Conservation (phyloP, 2,329 filamentous ascomycete species). For the Pestalotiopsis sp. region DNA sequence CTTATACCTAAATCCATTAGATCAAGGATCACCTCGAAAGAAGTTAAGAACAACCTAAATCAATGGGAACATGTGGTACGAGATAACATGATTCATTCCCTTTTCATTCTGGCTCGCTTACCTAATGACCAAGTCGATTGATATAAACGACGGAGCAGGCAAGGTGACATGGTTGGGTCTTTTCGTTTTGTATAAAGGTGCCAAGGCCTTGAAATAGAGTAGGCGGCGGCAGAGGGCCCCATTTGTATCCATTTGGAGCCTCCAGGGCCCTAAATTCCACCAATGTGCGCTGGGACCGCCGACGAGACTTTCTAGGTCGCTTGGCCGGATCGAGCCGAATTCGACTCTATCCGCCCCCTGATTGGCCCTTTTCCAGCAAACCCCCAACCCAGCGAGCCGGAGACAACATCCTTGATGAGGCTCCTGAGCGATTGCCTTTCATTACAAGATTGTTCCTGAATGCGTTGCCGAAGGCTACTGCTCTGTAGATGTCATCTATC, state of each 20-base stretch:
- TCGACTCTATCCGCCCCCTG: neutral
- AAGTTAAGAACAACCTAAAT: neutral
- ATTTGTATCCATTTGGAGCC: neutral
- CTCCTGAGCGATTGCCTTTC: neutral
- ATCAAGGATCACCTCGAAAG: neutral
- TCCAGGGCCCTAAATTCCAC: slow-evolving; percentile 1
- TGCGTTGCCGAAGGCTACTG: neutral
- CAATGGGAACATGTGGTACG: neutral
- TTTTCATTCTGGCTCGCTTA: neutral
- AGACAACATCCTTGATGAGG: neutral
- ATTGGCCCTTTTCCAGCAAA: neutral
- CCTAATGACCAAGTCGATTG: neutral
- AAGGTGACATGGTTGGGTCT: neutral
- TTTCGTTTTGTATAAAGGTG: neutral
- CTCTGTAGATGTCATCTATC: neutral
- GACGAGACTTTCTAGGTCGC: neutral
- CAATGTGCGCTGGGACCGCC: slow-evolving; percentile 5
- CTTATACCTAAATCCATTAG: neutral
- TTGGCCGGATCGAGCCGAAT: slow-evolving; percentile 10
- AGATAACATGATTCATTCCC: neutral
- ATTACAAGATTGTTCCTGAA: neutral
- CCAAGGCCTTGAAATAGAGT: slow-evolving; percentile 6
- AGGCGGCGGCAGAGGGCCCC: neutral
- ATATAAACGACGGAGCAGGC: neutral
- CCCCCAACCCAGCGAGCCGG: neutral